Evolutionary conservation across 148 eudicot species (phyloP).

Genomic region (Chenopodium berlandieri): DNA sequence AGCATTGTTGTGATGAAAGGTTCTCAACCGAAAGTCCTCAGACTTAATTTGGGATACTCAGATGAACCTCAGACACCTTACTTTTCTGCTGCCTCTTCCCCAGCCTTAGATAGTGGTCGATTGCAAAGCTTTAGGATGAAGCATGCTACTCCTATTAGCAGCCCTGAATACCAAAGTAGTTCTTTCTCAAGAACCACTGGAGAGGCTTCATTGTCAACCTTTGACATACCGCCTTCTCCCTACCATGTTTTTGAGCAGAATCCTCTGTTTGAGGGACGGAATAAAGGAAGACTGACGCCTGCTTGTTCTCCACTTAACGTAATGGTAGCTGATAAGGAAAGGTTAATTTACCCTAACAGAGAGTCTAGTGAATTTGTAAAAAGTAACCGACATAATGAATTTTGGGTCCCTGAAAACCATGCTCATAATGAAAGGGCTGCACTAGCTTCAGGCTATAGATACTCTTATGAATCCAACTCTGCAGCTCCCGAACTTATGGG

Average conservation of each 20-base stretch:
- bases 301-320: conserved; percentile 20
- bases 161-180: conserved; percentile 71
- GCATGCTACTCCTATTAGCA: conserved; percentile 77
- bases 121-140: conserved; percentile 48
- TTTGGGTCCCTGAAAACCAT: conserved; percentile 43
- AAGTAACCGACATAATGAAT: conserved; percentile 25
- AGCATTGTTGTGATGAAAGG: conserved; percentile 87
- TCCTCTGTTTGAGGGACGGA: conserved; percentile 68
- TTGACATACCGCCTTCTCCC: conserved; percentile 47
- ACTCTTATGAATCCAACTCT: conserved; percentile 17
- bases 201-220: conserved; percentile 47
- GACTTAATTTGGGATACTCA: conserved; percentile 61
- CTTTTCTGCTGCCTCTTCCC: conserved; percentile 78
- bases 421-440: conserved; percentile 29
- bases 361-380: conserved; percentile 19
- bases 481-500: conserved; percentile 22
- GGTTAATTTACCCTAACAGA: conserved; percentile 29
- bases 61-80: conserved; percentile 70
- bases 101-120: conserved; percentile 47
- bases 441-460: conserved; percentile 24
- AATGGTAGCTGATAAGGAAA: conserved; percentile 29
- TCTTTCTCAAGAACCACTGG: conserved; percentile 57
- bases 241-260: conserved; percentile 68
- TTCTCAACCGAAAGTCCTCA: conserved; percentile 68
- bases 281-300: conserved; percentile 41